These are phyloP conservation scores for Apiotrichum porosum DNA, from an alignment of 1,284 basidiomycete genomes.

Conservation along the genomic window DNA sequence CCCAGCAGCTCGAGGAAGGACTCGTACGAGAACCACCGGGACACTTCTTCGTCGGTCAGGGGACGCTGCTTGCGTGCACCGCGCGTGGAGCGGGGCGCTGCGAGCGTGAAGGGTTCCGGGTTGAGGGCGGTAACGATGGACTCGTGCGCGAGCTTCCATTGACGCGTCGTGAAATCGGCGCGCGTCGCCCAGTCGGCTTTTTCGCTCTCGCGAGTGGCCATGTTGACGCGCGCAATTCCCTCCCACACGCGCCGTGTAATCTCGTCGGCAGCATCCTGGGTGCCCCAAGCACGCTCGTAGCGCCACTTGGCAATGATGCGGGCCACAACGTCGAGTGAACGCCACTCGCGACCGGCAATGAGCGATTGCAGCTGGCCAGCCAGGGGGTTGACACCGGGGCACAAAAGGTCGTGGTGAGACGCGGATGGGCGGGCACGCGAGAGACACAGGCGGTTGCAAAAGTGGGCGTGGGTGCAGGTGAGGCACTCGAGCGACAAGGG, in stretches of 20 bases:
- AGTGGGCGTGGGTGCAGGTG: conserved; percentile 54
- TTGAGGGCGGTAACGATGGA: conserved; percentile 51
- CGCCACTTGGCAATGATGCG: conserved; percentile 63
- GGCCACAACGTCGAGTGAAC: conserved; percentile 67
- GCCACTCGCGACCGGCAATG: conserved; percentile 60
- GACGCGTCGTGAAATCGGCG: conserved; percentile 47
- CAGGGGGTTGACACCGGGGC: conserved; percentile 66
- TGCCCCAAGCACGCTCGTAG: conserved; percentile 56
- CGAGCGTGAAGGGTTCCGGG: conserved; percentile 11
- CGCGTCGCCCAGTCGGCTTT: conserved; percentile 32
- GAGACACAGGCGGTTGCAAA: conserved; percentile 73
- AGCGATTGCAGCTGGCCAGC: conserved; percentile 59
- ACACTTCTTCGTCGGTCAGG: conserved; percentile 54
- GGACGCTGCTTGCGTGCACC: conserved; percentile 34
- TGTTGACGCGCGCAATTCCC: conserved; percentile 40
- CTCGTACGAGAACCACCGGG: conserved; percentile 66
- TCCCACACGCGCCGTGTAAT: conserved; percentile 33
- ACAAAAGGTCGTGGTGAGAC: conserved; percentile 66
- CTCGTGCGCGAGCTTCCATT: conserved; percentile 62
- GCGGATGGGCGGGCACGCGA: conserved; percentile 52
- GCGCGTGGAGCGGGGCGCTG: background rate
- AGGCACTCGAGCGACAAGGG: conserved; percentile 28
- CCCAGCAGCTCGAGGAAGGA: conserved; percentile 70
- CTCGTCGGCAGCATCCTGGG: conserved; percentile 33
- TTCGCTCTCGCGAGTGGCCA: conserved; percentile 35